Evolutionary conservation across 2,329 filamentous ascomycete species (phyloP).

Genomic region (Gaeumannomyces tritici): DNA sequence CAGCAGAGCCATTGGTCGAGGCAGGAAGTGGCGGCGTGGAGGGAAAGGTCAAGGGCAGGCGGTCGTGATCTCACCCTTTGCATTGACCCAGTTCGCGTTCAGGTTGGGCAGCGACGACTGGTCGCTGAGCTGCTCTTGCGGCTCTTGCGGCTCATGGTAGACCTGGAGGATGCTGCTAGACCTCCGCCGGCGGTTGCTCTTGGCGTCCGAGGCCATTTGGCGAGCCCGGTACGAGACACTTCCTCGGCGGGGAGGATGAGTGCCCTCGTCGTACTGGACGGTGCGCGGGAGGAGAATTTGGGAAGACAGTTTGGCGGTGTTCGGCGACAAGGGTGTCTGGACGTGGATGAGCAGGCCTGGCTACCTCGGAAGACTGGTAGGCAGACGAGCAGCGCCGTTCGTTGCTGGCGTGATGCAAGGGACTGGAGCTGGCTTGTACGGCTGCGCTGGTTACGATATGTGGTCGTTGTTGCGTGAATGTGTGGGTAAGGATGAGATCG

Average conservation of each 20-base stretch:
- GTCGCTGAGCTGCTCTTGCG: conserved; percentile 94
- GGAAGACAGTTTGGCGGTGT: conserved; percentile 95
- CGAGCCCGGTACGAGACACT: conserved; percentile 37
- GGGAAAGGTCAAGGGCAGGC: neutral
- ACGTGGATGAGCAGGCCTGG: neutral
- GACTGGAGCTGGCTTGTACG: neutral
- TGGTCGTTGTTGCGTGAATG: too few species aligned
- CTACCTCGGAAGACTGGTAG: neutral
- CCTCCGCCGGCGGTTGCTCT: conserved; percentile 72
- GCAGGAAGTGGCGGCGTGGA: neutral
- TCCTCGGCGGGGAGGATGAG: conserved; percentile 58
- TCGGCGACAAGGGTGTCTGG: conserved; percentile 26
- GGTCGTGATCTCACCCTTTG: conserved; percentile 64
- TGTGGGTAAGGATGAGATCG: neutral
- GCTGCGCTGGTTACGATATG: neutral
- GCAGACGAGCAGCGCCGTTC: neutral
- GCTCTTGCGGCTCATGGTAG: conserved; percentile 94
- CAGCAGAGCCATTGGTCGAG: neutral
- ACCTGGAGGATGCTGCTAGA: conserved; percentile 89
- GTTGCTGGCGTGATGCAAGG: neutral
- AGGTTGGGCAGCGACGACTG: conserved; percentile 90
- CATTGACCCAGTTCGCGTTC: conserved; percentile 98
- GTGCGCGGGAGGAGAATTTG: conserved; percentile 77
- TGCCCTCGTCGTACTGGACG: conserved; percentile 83
- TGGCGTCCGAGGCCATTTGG: conserved; percentile 53